phyloP scores from a whole-genome alignment of 2,329 filamentous ascomycete species.

The Aaosphaeria pasadenensis region DNA sequence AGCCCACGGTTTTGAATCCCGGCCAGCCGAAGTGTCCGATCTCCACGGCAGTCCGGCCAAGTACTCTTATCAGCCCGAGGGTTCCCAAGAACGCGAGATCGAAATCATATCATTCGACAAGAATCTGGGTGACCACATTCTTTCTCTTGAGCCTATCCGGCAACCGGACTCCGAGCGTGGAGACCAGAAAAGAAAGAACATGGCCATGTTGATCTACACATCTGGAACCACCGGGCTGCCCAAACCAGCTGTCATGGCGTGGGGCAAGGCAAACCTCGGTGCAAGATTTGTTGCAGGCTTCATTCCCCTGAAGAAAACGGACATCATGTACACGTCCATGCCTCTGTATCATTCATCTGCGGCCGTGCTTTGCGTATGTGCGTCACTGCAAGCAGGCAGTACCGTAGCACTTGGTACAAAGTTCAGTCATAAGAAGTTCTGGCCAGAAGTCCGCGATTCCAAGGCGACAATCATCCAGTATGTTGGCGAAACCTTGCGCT shows the following conservation, averaged over 20 bases:
- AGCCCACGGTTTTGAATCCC: constrained; percentile 25
- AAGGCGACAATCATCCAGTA: constrained; percentile 39
- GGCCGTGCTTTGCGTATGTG: constrained; percentile 25
- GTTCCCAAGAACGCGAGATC: constrained; percentile 15
- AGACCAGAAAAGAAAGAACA: constrained; percentile 19
- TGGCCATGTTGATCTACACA: constrained; percentile 40
- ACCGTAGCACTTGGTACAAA: constrained; percentile 27
- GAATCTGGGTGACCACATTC: constrained; percentile 22
- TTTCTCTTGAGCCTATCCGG: constrained; percentile 24
- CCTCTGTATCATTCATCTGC: constrained; percentile 37
- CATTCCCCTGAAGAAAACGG: constrained; percentile 23
- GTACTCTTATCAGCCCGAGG: constrained; percentile 12
- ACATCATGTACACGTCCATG: constrained; percentile 38
- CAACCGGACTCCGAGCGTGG: constrained; percentile 25
- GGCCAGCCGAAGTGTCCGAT: constrained; percentile 1
- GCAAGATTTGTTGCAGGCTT: constrained; percentile 17
- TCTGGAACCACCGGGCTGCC: constrained; percentile 37
- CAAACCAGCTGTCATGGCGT: constrained; percentile 32
- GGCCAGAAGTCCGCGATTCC: constrained; percentile 33
- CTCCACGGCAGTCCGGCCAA: constrained; percentile 9
- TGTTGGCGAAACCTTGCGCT: constrained; percentile 39
- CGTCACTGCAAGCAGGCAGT: constrained; percentile 22
- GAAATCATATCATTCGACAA: constrained; percentile 32
- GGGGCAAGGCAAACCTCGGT: constrained; percentile 20
- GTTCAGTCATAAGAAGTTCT: constrained; percentile 38